Evolutionary conservation across 2,329 filamentous ascomycete genomes (phyloP).

Genomic region (Colletotrichum zoysiae): DNA sequence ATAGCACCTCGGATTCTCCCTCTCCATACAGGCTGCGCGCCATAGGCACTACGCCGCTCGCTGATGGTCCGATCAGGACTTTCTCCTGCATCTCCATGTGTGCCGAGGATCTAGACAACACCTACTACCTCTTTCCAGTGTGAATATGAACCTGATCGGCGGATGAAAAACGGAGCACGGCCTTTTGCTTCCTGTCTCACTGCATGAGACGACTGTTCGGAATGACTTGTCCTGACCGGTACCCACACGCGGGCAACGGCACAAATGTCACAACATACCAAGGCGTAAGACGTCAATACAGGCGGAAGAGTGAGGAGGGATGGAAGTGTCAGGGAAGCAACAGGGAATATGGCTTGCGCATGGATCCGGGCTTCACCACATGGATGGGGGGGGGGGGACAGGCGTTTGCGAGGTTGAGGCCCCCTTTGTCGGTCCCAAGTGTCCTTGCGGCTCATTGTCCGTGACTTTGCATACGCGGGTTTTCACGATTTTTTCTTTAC

Average conservation of each 20-base stretch:
- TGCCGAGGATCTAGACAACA: slow-evolving; percentile 22
- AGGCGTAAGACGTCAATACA: slow-evolving; percentile 24
- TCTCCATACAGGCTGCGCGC: slow-evolving; percentile 17
- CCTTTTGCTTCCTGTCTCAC: slow-evolving; percentile 11
- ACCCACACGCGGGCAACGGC: slow-evolving; percentile 20
- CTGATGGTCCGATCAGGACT: slow-evolving; percentile 9
- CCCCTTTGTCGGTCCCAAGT: slow-evolving; percentile 17
- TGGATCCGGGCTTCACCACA: slow-evolving; percentile 25
- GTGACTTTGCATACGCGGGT: slow-evolving; percentile 36
- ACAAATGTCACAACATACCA: slow-evolving; percentile 25
- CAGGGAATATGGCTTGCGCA: slow-evolving; percentile 26
- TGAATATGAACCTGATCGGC: slow-evolving; percentile 21
- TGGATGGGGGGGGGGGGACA: slow-evolving; percentile 14
- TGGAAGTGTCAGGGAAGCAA: slow-evolving; percentile 7
- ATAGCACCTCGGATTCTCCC: slow-evolving; percentile 7
- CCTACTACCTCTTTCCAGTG: slow-evolving; percentile 17
- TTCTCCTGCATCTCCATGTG: neutral
- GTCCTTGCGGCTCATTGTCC: neutral
- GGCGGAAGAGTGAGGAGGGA: slow-evolving; percentile 8
- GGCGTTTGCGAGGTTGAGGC: slow-evolving; percentile 32
- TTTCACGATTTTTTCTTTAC: slow-evolving; percentile 36
- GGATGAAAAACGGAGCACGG: slow-evolving; percentile 18
- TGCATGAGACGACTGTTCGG: slow-evolving; percentile 29
- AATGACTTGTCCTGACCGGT: slow-evolving; percentile 33
- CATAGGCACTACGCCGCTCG: slow-evolving; percentile 11